phyloP scores from a whole-genome alignment of 2,329 filamentous ascomycete species.

The Neofusicoccum parvum region DNA sequence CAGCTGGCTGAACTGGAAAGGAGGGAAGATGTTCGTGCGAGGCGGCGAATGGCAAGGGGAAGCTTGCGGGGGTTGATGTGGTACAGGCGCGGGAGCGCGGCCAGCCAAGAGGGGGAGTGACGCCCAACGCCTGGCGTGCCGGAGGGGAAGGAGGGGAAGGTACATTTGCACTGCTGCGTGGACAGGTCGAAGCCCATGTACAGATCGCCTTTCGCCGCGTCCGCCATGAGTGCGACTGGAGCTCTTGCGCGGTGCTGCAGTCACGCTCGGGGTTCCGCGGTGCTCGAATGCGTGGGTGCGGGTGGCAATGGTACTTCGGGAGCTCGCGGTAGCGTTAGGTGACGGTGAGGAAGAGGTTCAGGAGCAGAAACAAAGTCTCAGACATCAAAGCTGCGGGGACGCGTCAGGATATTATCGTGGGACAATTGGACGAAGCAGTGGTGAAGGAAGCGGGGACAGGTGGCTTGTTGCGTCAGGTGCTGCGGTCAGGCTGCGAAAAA shows the following conservation, averaged over 20 bases:
- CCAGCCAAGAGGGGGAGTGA: not conserved
- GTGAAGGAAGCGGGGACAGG: not conserved
- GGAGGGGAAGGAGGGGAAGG: constrained; percentile 25
- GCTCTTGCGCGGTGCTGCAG: not conserved
- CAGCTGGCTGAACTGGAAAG: too few relatives aligned
- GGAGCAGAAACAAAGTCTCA: not conserved
- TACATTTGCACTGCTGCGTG: constrained; percentile 94
- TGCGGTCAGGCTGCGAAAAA: constrained; percentile 6
- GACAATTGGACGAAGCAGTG: not conserved
- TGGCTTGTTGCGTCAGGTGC: not conserved
- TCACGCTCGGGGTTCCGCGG: too few relatives aligned
- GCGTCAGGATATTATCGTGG: constrained; percentile 2
- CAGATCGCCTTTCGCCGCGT: constrained; percentile 47
- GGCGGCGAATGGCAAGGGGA: too few relatives aligned
- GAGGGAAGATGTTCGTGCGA: too few relatives aligned
- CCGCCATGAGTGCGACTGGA: constrained; percentile 1
- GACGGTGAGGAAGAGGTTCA: constrained; percentile 14
- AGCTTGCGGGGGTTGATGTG: not conserved
- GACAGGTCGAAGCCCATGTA: constrained; percentile 96
- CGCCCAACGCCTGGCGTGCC: not conserved
- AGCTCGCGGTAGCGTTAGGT: not conserved
- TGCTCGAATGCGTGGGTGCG: too few relatives aligned
- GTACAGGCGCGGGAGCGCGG: not conserved
- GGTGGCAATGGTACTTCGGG: not conserved
- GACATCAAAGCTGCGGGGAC: constrained; percentile 9